Conservation (phyloP, 306 rosid genomes). For the Crotalaria pallida region DNA sequence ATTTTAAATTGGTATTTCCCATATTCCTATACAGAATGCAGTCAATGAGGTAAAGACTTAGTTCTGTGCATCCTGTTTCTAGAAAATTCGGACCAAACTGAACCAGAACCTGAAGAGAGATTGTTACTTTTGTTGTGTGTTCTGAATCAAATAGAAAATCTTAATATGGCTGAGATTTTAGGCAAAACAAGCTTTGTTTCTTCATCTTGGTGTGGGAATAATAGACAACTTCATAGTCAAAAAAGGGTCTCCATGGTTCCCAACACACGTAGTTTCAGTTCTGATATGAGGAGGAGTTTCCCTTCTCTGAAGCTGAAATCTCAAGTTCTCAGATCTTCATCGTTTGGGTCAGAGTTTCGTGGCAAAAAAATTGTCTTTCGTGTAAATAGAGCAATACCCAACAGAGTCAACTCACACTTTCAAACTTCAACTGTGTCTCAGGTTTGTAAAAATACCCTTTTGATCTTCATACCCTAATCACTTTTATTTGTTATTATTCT, state of each 20-base stretch:
- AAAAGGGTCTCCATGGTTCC: slow-evolving; percentile 31
- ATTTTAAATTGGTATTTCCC: too few relatives aligned
- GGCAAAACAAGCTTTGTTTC: slow-evolving; percentile 44
- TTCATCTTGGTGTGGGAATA: slow-evolving; percentile 27
- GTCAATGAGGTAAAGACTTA: too few relatives aligned
- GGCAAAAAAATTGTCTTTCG: slow-evolving; percentile 33
- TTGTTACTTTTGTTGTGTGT: background rate
- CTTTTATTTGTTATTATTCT: background rate
- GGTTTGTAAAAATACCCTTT: slow-evolving; percentile 33
- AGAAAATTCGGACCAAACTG: background rate
- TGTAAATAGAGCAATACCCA: slow-evolving; percentile 23
- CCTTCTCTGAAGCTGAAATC: slow-evolving; percentile 41
- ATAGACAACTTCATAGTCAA: slow-evolving; percentile 8
- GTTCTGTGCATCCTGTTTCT: too few relatives aligned
- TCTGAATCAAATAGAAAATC: background rate
- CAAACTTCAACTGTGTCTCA: slow-evolving; percentile 35
- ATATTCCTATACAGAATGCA: too few relatives aligned
- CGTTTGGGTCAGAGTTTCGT: slow-evolving; percentile 34
- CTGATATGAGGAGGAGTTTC: slow-evolving; percentile 12
- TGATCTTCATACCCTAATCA: background rate
- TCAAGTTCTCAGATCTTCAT: slow-evolving; percentile 25
- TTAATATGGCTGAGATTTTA: slow-evolving; percentile 54
- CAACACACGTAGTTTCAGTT: slow-evolving; percentile 17
- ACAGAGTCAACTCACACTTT: slow-evolving; percentile 10
- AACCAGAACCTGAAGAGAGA: background rate